Evolutionary conservation across 495 filamentous ascomycete species (phyloP), one percentile per base, ranked within the genome.

Genomic region (Trichocladium antarcticum): DNA sequence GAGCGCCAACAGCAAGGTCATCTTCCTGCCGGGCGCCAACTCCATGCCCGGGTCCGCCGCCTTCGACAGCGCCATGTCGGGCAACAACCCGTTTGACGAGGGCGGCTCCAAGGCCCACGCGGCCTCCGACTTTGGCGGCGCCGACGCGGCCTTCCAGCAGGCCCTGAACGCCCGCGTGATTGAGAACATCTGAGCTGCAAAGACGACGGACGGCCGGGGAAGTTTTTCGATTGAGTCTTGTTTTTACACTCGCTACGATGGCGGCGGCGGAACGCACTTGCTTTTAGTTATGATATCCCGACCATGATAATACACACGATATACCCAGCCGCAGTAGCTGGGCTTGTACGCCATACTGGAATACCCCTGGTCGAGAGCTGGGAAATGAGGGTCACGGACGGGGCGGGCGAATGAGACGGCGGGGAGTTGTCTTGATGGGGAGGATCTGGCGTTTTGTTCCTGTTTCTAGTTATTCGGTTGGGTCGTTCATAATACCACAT

Each of bases 1-100:
- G 80, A 78, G 77, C 0, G 89, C 92, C 16, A 94, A 95, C 68
- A 77, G 75, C 73, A 97, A 98, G 74, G 92, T 98, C 57, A 96
- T 98, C 63, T 98, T 97, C 77, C 64, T 98, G 57, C 89, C 89
- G 1, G 71, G 68, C 20, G 71, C 72, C 1, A 76, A 76, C 76
- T 38, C 82, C 15, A 82, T 87, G 52, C 74, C 82, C 34, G 74
- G 69, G 38, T 35, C 61, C n/a, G 42, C 63, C 5, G 51, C 56
- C 10, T 68, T 75, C 47, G 57, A 63, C 41, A 53, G 63, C 5
- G 24, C 63, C 12, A 45, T 71, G 24, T 16, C 56, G 32, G 45
- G 32, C 21, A 50, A 29, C 34, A 59, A 60, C 39, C 45, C 53
- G 8, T 61, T 56, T 22, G 64, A 50, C 12, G 57, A 62, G 21